Evolutionary conservation across 1,284 basidiomycete species (phyloP), one percentile per base, ranked within the genome.

Genomic region (Earliella scabrosa): DNA sequence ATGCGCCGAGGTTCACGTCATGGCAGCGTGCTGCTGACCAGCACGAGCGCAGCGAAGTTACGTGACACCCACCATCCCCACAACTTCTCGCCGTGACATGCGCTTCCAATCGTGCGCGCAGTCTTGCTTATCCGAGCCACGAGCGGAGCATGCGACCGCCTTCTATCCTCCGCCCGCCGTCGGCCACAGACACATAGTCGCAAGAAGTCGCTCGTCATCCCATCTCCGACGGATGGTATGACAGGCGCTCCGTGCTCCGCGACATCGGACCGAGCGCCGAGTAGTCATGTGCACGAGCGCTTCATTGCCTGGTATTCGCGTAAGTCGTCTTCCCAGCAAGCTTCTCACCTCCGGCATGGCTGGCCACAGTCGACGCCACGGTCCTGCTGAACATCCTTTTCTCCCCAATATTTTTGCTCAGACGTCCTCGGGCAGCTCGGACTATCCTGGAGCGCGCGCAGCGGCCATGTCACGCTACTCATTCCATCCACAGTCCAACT

Each of bases 231-330:
- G 48, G 16, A 38, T 36, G 45, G 38, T 38, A n/a, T 10, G 8
- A 13, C 21, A 7, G 16, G 54, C 50, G 54, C 50, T 56, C 45
- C 44, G 54, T n/a, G n/a, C 20, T 26, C 20, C 31, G 26, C 44
- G 50, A 13, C 23, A 46, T 48, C 59, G 59, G 59, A 34, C 59
- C 59, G 59, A 35, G 16, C 35, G 3, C 56, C 56, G 53, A 29
- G 16, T 18, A 2, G 44, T 56, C 58, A 59, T 52, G 50, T 59
- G 58, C 35, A 31, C 40, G 51, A 18, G 51, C 51, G 40, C 18
- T 31, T 31, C 29, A n/a, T n/a, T n/a, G n/a, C n/a, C n/a, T n/a
- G n/a, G n/a, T n/a, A n/a, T n/a, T n/a, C n/a, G n/a, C n/a, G n/a
- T n/a, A n/a, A n/a, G n/a, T n/a, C n/a, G n/a, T n/a, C n/a, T n/a